Evolutionary conservation across 495 filamentous ascomycete genomes (phyloP), one percentile per base, ranked within the genome.

Genomic region (Astrothelium subdiscretum): DNA sequence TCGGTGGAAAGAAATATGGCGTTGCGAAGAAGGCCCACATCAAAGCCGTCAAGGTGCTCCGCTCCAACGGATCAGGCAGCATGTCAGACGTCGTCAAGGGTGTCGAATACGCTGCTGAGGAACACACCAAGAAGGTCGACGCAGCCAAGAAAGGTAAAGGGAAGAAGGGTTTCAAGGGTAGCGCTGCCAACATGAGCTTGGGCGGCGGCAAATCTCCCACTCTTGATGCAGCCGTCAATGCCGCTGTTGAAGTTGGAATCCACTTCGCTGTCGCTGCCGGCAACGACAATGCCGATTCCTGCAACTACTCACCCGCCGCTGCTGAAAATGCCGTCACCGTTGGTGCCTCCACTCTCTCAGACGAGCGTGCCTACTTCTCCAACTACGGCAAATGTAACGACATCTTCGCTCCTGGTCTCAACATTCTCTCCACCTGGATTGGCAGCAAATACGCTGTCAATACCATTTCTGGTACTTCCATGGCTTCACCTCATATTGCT

Each of bases 361-460:
- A 99, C 75, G 89, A 91, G 81, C 92, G 95, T 76, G 95, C 95
- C 66, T 99, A 97, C 84, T 99, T 99, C 87, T 97, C 95, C 84
- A 99, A 99, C 87, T 97, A 86, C 77, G 95, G 95, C 74, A 92
- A 91, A 83, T 99, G 95, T 83, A 96, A 92, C 72, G 91, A 97
- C 75, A 97, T 99, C 80, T 99, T 99, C 73, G 95, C 91, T 61
- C 95, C 95, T 59, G 95, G 95, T 69, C 81, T 97, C 57, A 96
- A 91, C 85, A 97, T 99, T 67, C 81, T 87, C 62, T 97, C 95
- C 32, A 96, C 94, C 75, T 99, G 95, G 95, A 94, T 91, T 69
- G 95, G 95, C 71, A 90, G 88, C 85, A 86, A 92, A 72, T 85
- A 88, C 71, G 91, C 92, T 68, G 81, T 86, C 78, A 99, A 99